phyloP scores from a whole-genome alignment of 1,284 basidiomycete species.

The Cutaneotrichosporon dermatis region DNA sequence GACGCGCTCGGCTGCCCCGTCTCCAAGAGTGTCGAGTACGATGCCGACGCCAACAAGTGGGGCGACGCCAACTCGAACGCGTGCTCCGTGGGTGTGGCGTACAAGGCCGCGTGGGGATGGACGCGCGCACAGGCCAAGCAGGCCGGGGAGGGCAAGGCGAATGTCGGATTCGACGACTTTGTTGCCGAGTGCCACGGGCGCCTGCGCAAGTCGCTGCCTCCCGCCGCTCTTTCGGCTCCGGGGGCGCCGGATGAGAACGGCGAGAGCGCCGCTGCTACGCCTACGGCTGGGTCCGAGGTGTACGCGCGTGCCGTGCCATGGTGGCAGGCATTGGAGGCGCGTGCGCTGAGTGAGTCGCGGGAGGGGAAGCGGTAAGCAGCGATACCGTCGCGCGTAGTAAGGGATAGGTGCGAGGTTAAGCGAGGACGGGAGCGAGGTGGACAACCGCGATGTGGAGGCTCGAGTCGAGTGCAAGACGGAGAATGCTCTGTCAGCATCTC shows the following conservation, averaged over 20 bases:
- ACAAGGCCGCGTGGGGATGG: slow-evolving; percentile 46
- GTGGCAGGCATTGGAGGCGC: slow-evolving; percentile 31
- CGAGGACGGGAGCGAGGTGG: too few species aligned
- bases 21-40: slow-evolving; percentile 47
- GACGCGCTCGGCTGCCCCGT: slow-evolving; percentile 72
- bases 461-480: too few species aligned
- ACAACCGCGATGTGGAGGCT: too few species aligned
- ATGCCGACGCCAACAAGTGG: slow-evolving; percentile 21
- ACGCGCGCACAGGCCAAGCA: slow-evolving; percentile 19
- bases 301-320: slow-evolving; percentile 26
- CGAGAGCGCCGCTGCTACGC: slow-evolving; percentile 29
- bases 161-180: slow-evolving; percentile 13
- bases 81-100: slow-evolving; percentile 46
- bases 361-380: too few species aligned
- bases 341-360: slow-evolving; percentile 14
- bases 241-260: slow-evolving; percentile 26
- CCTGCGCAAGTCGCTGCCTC: slow-evolving; percentile 27
- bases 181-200: slow-evolving; percentile 16
- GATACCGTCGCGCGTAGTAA: too few species aligned
- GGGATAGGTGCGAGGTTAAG: too few species aligned
- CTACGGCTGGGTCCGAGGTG: slow-evolving; percentile 18
- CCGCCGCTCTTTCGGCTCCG: slow-evolving; percentile 23
- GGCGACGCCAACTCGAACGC: slow-evolving; percentile 40
- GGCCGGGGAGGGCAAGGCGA: not conserved
- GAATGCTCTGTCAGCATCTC: too few species aligned